Evolutionary conservation across 2,329 filamentous ascomycete species (phyloP).

Genomic region (Daldinia eschscholtzii): DNA sequence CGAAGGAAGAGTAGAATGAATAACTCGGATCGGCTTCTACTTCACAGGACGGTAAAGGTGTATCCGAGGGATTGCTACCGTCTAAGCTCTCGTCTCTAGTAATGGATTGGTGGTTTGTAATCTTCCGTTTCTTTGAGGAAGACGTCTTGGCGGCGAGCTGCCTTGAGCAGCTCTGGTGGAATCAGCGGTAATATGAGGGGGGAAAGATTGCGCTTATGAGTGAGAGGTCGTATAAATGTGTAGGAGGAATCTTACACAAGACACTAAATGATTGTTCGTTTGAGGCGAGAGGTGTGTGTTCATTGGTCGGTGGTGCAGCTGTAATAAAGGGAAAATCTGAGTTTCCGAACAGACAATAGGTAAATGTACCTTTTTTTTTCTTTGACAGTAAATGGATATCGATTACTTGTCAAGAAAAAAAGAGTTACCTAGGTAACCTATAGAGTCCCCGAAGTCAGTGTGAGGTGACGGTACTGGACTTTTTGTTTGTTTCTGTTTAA

Average conservation of each 20-base stretch:
- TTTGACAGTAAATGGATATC: neutral
- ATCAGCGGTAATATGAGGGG: conserved; percentile 31
- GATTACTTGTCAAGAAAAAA: neutral
- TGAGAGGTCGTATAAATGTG: conserved; percentile 24
- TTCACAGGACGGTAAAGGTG: conserved; percentile 67
- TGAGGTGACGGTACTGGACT: neutral
- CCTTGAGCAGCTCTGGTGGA: conserved; percentile 67
- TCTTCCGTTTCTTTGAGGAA: conserved; percentile 80
- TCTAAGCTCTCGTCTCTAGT: conserved; percentile 56
- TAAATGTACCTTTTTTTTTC: neutral
- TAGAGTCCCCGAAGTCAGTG: neutral
- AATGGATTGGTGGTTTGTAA: conserved; percentile 63
- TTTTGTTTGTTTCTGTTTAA: conserved; percentile 1
- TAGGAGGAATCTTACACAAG: conserved; percentile 31
- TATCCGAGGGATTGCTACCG: conserved; percentile 56
- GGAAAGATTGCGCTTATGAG: conserved; percentile 30
- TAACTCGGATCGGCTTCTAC: conserved; percentile 61
- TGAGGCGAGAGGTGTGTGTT: conserved; percentile 15
- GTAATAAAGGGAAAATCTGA: conserved; percentile 31
- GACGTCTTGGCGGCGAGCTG: conserved; percentile 79
- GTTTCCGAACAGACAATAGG: conserved; percentile 21
- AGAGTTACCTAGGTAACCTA: neutral
- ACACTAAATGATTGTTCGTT: conserved; percentile 22
- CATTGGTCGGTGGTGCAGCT: conserved; percentile 27
- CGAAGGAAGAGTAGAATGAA: conserved; percentile 63